phyloP scores from a whole-genome alignment of 495 filamentous ascomycete genomes.

The Symbiotaphrina buchneri region DNA sequence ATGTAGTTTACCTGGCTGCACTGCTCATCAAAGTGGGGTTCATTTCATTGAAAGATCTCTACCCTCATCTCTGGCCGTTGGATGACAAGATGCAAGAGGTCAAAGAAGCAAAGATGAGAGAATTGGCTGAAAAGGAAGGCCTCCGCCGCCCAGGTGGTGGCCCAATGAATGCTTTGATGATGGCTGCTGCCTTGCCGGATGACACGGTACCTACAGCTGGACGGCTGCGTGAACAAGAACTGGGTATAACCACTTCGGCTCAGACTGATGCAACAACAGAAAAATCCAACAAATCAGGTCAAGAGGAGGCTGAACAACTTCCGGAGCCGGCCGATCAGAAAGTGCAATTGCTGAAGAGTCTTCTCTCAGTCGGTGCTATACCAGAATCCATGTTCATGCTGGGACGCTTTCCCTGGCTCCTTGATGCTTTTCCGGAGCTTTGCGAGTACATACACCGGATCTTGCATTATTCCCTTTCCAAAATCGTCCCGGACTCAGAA shows the following conservation, averaged over 20 bases:
- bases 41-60: slow-evolving; percentile 82
- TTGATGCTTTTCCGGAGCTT: slow-evolving; percentile 61
- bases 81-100: slow-evolving; percentile 63
- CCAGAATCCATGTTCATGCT: slow-evolving; percentile 87
- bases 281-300: slow-evolving; percentile 21
- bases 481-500: slow-evolving; percentile 32
- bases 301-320: slow-evolving; percentile 33
- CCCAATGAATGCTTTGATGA: slow-evolving; percentile 64
- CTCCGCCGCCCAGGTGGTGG: slow-evolving; percentile 37
- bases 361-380: slow-evolving; percentile 78
- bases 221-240: slow-evolving; percentile 19
- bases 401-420: slow-evolving; percentile 76
- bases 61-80: slow-evolving; percentile 73
- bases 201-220: slow-evolving; percentile 37
- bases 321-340: slow-evolving; percentile 84
- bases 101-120: slow-evolving; percentile 39
- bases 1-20: slow-evolving; percentile 75
- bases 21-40: slow-evolving; percentile 94
- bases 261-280: slow-evolving; percentile 8
- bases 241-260: too few species aligned
- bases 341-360: slow-evolving; percentile 54
- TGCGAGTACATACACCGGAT: slow-evolving; percentile 64
- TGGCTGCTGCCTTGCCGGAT: slow-evolving; percentile 70
- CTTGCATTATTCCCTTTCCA: slow-evolving; percentile 51
- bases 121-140: slow-evolving; percentile 58